A percentile compares a stretch with the other conserved stretches of the same genome.
phyloP scores from a whole-genome alignment of 768 basidiomycete species.

The Hysterangium stoloniferum region DNA sequence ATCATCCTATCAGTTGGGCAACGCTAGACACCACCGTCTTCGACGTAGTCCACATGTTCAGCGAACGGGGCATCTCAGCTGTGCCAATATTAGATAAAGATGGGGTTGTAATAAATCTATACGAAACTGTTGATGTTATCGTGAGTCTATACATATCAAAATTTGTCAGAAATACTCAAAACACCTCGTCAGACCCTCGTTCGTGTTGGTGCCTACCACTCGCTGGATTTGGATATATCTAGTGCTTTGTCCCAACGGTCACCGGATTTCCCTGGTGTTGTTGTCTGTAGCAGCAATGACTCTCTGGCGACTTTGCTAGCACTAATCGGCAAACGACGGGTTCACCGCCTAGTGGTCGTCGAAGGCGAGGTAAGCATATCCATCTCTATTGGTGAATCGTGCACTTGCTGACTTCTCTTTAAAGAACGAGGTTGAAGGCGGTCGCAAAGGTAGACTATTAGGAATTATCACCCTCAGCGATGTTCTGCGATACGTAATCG shows the following conservation, averaged over 20 bases:
- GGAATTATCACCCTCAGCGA: slow-evolving; percentile 88
- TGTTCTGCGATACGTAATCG: slow-evolving; percentile 75
- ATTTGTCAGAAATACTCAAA: slow-evolving; percentile 4
- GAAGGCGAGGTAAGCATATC: slow-evolving; percentile 66
- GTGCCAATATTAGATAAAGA: slow-evolving; percentile 93
- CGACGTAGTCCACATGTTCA: slow-evolving; percentile 98
- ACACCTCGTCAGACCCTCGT: slow-evolving; percentile 69
- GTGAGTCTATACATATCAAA: slow-evolving; percentile 40
- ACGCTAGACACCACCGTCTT: slow-evolving; percentile 88
- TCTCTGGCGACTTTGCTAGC: slow-evolving; percentile 86
- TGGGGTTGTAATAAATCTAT: slow-evolving; percentile 90
- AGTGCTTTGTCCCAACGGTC: slow-evolving; percentile 90
- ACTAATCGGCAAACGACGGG: slow-evolving; percentile 86
- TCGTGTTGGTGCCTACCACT: slow-evolving; percentile 87
- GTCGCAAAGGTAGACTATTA: slow-evolving; percentile 74
- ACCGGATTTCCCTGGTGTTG: slow-evolving; percentile 93
- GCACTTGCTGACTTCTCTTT: slow-evolving; percentile 2
- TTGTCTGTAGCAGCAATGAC: slow-evolving; percentile 89
- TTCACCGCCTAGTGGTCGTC: slow-evolving; percentile 92
- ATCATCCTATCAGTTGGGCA: slow-evolving; percentile 87
- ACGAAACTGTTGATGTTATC: slow-evolving; percentile 98
- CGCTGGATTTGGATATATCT: slow-evolving; percentile 89
- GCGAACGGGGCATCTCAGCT: slow-evolving; percentile 88
- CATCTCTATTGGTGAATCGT: neutral
- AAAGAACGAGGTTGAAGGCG: slow-evolving; percentile 77